These are phyloP conservation scores for Solanum chacoense DNA, from an alignment of 305 asterid species.

Conservation along the genomic window DNA sequence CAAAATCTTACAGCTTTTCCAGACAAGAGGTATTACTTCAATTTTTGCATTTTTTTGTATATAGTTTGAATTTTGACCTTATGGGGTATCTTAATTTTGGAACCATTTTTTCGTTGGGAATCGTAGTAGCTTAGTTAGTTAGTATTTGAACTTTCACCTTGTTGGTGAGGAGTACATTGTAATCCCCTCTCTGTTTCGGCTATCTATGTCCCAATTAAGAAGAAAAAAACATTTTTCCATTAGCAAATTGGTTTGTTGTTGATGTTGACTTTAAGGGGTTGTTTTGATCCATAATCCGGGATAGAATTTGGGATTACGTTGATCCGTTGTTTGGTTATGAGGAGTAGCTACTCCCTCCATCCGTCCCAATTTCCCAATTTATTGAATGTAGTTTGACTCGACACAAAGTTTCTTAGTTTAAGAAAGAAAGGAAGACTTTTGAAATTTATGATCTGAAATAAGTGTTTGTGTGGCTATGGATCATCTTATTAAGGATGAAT, in stretches of 20 bases:
- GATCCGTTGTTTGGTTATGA: neutral
- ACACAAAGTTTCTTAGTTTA: neutral
- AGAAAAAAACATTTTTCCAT: neutral
- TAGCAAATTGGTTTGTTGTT: neutral
- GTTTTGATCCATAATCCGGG: neutral
- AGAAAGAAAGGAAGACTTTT: too few species aligned
- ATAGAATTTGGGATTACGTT: neutral
- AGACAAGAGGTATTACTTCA: constrained; percentile 8
- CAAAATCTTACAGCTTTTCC: constrained; percentile 1
- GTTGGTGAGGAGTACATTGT: neutral
- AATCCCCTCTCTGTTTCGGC: neutral
- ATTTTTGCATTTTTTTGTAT: neutral
- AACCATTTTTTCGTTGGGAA: neutral
- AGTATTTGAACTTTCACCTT: neutral
- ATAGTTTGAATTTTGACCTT: neutral
- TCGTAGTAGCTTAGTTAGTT: neutral
- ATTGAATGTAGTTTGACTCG: neutral
- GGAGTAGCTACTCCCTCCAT: neutral
- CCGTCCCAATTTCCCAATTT: neutral
- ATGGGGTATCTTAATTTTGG: neutral
- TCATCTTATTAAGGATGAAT: neutral
- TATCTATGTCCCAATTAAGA: neutral
- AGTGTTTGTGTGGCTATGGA: neutral
- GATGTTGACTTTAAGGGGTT: neutral
- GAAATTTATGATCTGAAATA: neutral